Conservation (phyloP, 495 filamentous ascomycete genomes). For the Hypoxylon subgilvum region DNA sequence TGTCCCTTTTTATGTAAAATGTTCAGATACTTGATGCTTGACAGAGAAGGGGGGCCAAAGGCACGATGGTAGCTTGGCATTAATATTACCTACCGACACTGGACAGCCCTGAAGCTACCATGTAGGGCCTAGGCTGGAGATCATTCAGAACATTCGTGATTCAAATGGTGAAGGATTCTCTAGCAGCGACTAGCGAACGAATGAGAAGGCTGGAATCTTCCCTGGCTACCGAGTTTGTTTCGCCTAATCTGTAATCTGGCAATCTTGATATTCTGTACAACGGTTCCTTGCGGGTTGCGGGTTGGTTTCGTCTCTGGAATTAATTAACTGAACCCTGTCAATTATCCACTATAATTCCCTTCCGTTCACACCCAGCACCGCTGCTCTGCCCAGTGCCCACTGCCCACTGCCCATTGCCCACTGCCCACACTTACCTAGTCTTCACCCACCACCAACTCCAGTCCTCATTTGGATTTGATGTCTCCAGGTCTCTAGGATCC, state of each 20-base stretch:
- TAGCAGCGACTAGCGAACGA: constrained; percentile 36
- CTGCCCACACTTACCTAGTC: too few species aligned
- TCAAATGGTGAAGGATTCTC: constrained; percentile 24
- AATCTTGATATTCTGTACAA: constrained; percentile 26
- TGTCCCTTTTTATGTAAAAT: too few species aligned
- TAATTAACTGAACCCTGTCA: constrained; percentile 13
- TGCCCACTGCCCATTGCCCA: too few species aligned
- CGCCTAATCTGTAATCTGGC: constrained; percentile 34
- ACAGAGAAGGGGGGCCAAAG: too few species aligned
- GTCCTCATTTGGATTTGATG: too few species aligned
- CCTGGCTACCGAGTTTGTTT: constrained; percentile 29
- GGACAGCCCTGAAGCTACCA: too few species aligned
- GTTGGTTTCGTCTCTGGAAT: constrained; percentile 34
- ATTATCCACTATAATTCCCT: constrained; percentile 12
- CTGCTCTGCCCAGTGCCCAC: neutral
- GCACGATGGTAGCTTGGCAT: too few species aligned
- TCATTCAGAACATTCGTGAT: constrained; percentile 9
- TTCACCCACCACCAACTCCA: too few species aligned
- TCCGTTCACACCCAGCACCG: neutral
- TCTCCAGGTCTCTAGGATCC: constrained; percentile 1
- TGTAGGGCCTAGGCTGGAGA: too few species aligned
- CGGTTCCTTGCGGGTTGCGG: constrained; percentile 19
- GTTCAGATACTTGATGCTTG: too few species aligned
- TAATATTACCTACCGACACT: too few species aligned
- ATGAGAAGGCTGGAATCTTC: constrained; percentile 2